Conservation (phyloP, 768 basidiomycete species). For the Termitomyces sp. region DNA sequence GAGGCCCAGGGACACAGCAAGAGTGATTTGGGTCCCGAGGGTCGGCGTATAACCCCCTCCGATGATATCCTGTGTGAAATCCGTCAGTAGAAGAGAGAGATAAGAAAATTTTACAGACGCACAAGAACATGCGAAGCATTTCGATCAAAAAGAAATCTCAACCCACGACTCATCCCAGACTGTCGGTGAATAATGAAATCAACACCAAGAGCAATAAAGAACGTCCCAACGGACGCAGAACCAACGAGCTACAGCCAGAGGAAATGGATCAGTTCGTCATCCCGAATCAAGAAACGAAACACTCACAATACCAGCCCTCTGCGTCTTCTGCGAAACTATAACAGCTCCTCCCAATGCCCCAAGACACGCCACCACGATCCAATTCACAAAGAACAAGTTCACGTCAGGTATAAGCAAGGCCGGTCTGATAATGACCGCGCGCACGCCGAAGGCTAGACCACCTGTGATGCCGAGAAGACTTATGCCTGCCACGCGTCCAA, state of each 20-base stretch:
- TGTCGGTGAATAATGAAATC: conserved; percentile 57
- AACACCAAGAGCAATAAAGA: conserved; percentile 48
- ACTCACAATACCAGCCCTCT: conserved; percentile 49
- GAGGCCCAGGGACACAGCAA: conserved; percentile 48
- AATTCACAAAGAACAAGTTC: conserved; percentile 37
- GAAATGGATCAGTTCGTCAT: background rate
- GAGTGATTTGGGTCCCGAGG: conserved; percentile 40
- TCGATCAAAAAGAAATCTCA: conserved; percentile 59
- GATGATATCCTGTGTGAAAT: conserved; percentile 38
- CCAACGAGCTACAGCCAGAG: conserved; percentile 30
- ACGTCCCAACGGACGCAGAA: conserved; percentile 58
- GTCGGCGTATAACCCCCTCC: conserved; percentile 46
- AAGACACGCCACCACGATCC: conserved; percentile 45
- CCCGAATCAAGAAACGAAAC: background rate
- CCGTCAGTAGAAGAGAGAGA: background rate
- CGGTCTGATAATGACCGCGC: conserved; percentile 44
- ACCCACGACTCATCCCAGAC: conserved; percentile 56
- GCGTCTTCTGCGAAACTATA: conserved; percentile 33
- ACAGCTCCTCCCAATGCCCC: conserved; percentile 37
- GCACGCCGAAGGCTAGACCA: conserved; percentile 53
- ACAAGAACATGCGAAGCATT: conserved; percentile 55
- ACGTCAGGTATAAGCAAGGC: conserved; percentile 40
- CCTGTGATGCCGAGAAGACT: conserved; percentile 43
- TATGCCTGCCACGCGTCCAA: conserved; percentile 44
- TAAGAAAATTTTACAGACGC: conserved; percentile 15